Evolutionary conservation across 352 stramenopile genomes (phyloP), one percentile per base, ranked within the genome.

Genomic region (Pythium aphanidermatum): DNA sequence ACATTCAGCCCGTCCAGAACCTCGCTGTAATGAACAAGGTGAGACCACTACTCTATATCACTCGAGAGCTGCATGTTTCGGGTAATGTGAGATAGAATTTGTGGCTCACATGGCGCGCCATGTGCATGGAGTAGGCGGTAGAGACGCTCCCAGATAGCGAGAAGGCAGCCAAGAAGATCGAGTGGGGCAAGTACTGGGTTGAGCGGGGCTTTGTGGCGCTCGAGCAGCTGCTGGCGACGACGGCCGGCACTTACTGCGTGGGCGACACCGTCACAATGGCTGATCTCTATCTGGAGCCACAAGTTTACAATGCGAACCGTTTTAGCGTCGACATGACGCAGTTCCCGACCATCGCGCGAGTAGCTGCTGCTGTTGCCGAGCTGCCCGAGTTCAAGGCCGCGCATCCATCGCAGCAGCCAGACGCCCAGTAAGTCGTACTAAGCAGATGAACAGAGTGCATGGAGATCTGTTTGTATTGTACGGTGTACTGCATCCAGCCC

Each of bases 1-100:
- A 94, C 41, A 96, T 84, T 29, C 89, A 97, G 63, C 91, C 88
- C 2, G 66, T 97, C 23, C 89, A 97, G 68, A 97, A 97, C 54
- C 55, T 95, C 25, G 55, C 60, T 6, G 68, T 93, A 19, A 58
- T 93, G 46, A 52, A 80, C 12, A 78, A 83, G 43, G 61, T 95
- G 32, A n/a, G n/a, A n/a, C n/a, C 46, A 51, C 12, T 31, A 34
- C n/a, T 31, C 9, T 4, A 3, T n/a, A 24, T 21, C n/a, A 30
- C 2, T 10, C 31, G 13, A 41, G 9, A 14, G 7, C 4, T 21
- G 6, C 33, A 14, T 12, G n/a, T 52, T 5, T 30, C n/a, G n/a
- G n/a, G n/a, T n/a, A n/a, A n/a, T n/a, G n/a, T n/a, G n/a, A n/a
- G n/a, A n/a, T n/a, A n/a, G 17, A 43, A 43, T 23, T 1, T 43